These are phyloP conservation scores for Zygosaccharomyces gambellarensis DNA, from an alignment of 805 yeast genomes.

Conservation along the genomic window DNA sequence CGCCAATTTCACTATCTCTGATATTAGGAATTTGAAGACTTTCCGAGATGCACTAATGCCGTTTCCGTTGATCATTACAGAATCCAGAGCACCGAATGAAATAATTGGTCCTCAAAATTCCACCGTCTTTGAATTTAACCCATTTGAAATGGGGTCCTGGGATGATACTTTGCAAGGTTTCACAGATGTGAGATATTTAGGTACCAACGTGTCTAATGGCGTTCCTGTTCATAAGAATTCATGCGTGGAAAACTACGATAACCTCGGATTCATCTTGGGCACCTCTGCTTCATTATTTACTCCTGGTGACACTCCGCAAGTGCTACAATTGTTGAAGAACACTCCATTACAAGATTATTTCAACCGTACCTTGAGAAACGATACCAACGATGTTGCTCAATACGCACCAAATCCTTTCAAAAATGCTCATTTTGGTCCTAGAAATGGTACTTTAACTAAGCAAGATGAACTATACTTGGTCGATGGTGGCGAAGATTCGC, in stretches of 20 bases:
- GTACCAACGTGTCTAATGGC: constrained; percentile 62
- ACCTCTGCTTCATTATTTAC: constrained; percentile 81
- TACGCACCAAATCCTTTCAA: constrained; percentile 70
- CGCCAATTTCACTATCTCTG: constrained; percentile 55
- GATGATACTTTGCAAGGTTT: constrained; percentile 68
- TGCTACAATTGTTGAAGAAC: constrained; percentile 40
- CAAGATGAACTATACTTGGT: constrained; percentile 48
- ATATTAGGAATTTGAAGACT: constrained; percentile 55
- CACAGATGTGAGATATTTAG: constrained; percentile 62
- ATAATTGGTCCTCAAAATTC: constrained; percentile 56
- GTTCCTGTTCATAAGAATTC: constrained; percentile 39
- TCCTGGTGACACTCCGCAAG: constrained; percentile 51
- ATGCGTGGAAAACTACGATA: constrained; percentile 71
- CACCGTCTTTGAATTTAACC: constrained; percentile 59
- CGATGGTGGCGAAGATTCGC: constrained; percentile 70
- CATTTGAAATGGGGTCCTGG: constrained; percentile 83
- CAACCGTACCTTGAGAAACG: constrained; percentile 40
- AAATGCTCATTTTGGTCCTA: constrained; percentile 34
- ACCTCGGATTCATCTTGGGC: constrained; percentile 76
- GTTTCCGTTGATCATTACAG: constrained; percentile 62
- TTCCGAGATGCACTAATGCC: constrained; percentile 64
- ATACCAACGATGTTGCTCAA: constrained; percentile 63
- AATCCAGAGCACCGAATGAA: constrained; percentile 63
- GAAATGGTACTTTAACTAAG: constrained; percentile 33
- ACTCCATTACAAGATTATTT: constrained; percentile 31